A percentile compares a stretch with the other conserved stretches of the same genome.
Conservation (phyloP, 208 protist species). For the Trypanosoma melophagium region DNA sequence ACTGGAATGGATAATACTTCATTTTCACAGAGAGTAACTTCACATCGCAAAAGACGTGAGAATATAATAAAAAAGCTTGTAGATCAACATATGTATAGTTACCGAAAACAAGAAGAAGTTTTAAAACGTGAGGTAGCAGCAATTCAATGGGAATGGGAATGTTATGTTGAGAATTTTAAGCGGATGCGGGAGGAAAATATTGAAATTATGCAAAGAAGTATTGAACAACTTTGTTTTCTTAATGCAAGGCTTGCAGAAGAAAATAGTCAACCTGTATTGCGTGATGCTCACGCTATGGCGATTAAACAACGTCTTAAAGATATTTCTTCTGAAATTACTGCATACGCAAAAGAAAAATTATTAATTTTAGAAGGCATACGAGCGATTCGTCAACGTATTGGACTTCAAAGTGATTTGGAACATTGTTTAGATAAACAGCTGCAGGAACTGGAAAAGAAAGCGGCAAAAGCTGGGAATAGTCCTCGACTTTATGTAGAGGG, state of each 20-base stretch:
- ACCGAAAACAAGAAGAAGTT: constrained; percentile 37
- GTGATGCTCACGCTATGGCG: constrained; percentile 69
- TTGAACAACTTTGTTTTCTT: constrained; percentile 37
- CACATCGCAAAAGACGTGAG: constrained; percentile 18
- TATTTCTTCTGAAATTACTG: constrained; percentile 49
- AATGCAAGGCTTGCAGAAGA: constrained; percentile 64
- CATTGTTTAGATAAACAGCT: constrained; percentile 64
- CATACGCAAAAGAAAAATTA: constrained; percentile 39
- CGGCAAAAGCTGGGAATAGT: neutral
- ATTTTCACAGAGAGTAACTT: neutral
- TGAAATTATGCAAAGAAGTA: constrained; percentile 27
- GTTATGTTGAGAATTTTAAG: constrained; percentile 26
- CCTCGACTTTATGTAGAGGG: constrained; percentile 20
- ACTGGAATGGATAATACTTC: too few relatives aligned
- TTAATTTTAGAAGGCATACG: constrained; percentile 39
- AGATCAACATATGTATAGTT: constrained; percentile 32
- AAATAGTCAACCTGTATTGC: constrained; percentile 65
- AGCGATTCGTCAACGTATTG: constrained; percentile 60
- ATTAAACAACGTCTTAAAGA: constrained; percentile 58
- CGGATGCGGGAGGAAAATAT: constrained; percentile 33
- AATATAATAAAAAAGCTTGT: constrained; percentile 38
- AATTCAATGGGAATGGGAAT: constrained; percentile 39
- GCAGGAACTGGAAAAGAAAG: constrained; percentile 30
- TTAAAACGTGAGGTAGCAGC: constrained; percentile 33
- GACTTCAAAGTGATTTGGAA: constrained; percentile 66